Base-by-base conservation (phyloP, 257 asterid species). In the Leonotis leonurus region DNA sequence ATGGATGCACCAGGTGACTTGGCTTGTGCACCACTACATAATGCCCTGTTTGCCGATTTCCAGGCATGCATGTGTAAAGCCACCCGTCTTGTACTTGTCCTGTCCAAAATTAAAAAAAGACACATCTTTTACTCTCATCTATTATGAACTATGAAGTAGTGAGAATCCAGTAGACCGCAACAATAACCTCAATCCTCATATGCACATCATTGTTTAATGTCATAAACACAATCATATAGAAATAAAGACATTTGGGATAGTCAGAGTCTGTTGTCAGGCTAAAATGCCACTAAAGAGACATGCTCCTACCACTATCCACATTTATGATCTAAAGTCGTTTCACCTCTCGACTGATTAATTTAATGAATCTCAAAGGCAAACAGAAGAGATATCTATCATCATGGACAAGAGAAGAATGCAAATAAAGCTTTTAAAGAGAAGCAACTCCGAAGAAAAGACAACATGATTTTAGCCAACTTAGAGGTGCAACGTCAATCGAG, bases 31-130 rank as follows among this genome's bases (percentile, higher is more conserved):
- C 61, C 69, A 58, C 75, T 72, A 40, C 85, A 78, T 26, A 89
- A 69, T 52, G 78, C 59, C 77, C 89, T 83, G 60, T 40, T 71
- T 12, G 72, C 72, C 70, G 50, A 77, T 63, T 73, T 82, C 70
- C 77, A 60, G 54, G 65, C 71, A 46, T 25, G 68, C 33, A 64
- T 52, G 62, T 64, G 62, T 43, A 29, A 12, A 11, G 45, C 69
- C 81, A 75, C 56, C 70, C 80, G 75, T 71, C 75, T 77, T 59
- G 78, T 46, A 68, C 78, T 65, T 67, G 82, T 56, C 81, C 97
- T 86, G 48, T 48, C 14, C 48, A 35, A 52, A 16, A 20, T 56
- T 69, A 57, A 43, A 2, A 32, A 22, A 64, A 40, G 18, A 1
- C 21, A 32, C 22, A 20, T 44, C 30, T 8, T 69, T 36, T 45